These are phyloP conservation scores for Fusarium tupiense DNA, from an alignment of 2,329 filamentous ascomycete species.

Conservation along the genomic window DNA sequence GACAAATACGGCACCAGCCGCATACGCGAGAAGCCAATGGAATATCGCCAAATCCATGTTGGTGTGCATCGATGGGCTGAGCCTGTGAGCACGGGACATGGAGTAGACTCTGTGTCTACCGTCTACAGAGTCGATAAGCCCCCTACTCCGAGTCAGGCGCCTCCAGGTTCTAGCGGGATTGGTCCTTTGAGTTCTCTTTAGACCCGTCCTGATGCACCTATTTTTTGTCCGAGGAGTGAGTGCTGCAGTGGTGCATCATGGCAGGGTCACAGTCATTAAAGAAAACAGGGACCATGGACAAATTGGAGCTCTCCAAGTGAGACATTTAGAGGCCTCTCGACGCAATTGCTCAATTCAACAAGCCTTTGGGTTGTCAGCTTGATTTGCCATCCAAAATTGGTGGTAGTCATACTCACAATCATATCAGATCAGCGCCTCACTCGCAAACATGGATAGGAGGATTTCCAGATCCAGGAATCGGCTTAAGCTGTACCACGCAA, in stretches of 20 bases:
- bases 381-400: not conserved
- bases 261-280: constrained; percentile 21
- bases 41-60: constrained; percentile 24
- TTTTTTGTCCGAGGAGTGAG: constrained; percentile 14
- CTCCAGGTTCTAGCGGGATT: constrained; percentile 38
- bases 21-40: constrained; percentile 35
- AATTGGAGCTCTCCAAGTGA: constrained; percentile 36
- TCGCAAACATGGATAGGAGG: constrained; percentile 19
- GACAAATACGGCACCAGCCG: constrained; percentile 26
- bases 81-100: constrained; percentile 37
- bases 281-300: constrained; percentile 25
- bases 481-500: constrained; percentile 36
- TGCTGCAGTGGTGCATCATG: constrained; percentile 11
- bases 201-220: constrained; percentile 39
- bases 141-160: constrained; percentile 39
- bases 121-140: constrained; percentile 17
- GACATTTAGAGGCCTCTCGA: constrained; percentile 34
- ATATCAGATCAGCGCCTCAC: constrained; percentile 2
- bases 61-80: constrained; percentile 33
- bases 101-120: not conserved
- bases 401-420: not conserved
- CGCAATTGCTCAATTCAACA: constrained; percentile 24
- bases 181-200: constrained; percentile 23
- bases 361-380: constrained; percentile 20
- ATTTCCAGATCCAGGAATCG: constrained; percentile 34